Base-by-base conservation (phyloP, 2,329 filamentous ascomycete species). In the Pyricularia sp. region DNA sequence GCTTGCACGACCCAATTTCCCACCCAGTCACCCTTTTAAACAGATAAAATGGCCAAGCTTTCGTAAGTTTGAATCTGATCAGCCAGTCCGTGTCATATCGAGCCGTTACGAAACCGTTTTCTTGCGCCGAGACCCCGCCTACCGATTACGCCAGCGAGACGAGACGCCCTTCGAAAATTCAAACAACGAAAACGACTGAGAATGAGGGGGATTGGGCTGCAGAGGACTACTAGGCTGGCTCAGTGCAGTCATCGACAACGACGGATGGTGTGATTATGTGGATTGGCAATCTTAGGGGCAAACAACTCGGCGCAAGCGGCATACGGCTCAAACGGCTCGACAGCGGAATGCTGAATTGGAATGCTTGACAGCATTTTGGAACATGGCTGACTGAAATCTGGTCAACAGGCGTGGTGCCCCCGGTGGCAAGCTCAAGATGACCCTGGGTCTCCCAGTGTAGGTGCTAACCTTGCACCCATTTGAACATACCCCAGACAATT, bases 351-450 rank as follows among this genome's bases (percentile, higher is more conserved):
- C 22, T 13, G 9, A 2, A 57, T 57, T 26, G 4, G 4, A 6
- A 49, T 49, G 40, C 19, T 49, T 57, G 1, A 26, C 53, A 26
- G 24, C 22, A 24, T n/a, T 9, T 57, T 24, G n/a, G 22, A 57
- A 57, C 22, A 28, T 12, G 53, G 22, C 53, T 57, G 53, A 57
- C 26, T 57, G n/a, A 28, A 57, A 12, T 57, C 4, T 28, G 53
- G 53, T 57, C 65, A 70, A 73, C 73, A 88, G 85, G 71, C 85
- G 91, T 87, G 90, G 89, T 90, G 89, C 91, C 86, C 90, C 93
- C 78, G 94, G 94, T 88, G 96, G 96, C 90, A 99, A 99, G 90
- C 90, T 97, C 77, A 97, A 96, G 90, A 99, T 99, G 94, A 97
- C 94, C 81, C 91, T 99, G 82, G 94, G 91, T 97, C 92, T 99